Evolutionary conservation across 805 yeast species (phyloP).

Genomic region (Teunomyces lycoperdinae): DNA sequence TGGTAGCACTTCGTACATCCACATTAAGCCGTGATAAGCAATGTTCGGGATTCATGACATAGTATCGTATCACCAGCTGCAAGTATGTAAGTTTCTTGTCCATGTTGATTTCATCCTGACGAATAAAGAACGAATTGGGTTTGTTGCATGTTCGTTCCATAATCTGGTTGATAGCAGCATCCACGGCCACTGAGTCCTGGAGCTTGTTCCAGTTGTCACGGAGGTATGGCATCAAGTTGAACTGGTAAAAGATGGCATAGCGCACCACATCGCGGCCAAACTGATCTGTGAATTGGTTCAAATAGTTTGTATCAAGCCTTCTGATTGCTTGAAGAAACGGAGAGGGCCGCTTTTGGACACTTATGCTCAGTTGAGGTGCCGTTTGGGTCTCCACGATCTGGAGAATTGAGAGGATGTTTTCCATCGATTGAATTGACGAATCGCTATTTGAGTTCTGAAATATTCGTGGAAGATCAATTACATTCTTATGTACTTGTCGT

Average conservation of each 20-base stretch:
- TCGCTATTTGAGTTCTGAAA: neutral
- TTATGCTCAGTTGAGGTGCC: neutral
- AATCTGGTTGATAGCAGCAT: neutral
- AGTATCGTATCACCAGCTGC: conserved; percentile 13
- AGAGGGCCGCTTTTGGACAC: neutral
- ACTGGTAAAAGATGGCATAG: conserved; percentile 9
- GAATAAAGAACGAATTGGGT: conserved; percentile 11
- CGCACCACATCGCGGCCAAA: conserved; percentile 11
- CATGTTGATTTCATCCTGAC: conserved; percentile 5
- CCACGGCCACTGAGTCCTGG: neutral
- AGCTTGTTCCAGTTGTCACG: conserved; percentile 1
- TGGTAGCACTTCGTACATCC: conserved; percentile 8
- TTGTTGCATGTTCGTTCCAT: neutral
- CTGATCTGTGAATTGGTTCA: conserved; percentile 11
- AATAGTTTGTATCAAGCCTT: conserved; percentile 9
- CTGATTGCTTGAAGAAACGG: conserved; percentile 10
- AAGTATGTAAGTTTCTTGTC: conserved; percentile 8
- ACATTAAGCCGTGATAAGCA: conserved; percentile 10
- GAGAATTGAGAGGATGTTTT: conserved; percentile 12
- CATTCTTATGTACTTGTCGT: neutral
- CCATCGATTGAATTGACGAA: conserved; percentile 10
- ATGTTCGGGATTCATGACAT: conserved; percentile 9
- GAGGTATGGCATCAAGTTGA: conserved; percentile 12
- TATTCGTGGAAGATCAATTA: conserved; percentile 2
- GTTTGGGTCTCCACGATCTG: conserved; percentile 10